Evolutionary conservation across 768 basidiomycete species (phyloP).

Genomic region (Panaeolus cyanescens): DNA sequence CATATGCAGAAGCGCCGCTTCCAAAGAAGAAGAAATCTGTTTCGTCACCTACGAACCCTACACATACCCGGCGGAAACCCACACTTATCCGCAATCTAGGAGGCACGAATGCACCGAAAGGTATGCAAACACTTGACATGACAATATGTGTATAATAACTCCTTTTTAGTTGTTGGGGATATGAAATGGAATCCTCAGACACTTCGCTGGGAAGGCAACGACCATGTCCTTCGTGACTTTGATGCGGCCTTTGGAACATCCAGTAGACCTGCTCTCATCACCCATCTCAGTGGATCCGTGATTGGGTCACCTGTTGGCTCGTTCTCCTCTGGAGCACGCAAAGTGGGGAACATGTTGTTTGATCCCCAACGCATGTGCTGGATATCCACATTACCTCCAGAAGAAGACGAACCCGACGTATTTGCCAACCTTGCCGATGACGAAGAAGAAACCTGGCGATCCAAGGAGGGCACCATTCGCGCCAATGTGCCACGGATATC

Average conservation of each 20-base stretch:
- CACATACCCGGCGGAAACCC: constrained; percentile 68
- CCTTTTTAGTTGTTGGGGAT: constrained; percentile 79
- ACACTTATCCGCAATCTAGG: constrained; percentile 88
- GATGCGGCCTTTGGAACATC: constrained; percentile 82
- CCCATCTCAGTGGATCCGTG: constrained; percentile 88
- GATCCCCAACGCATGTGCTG: constrained; percentile 95
- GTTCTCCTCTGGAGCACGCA: constrained; percentile 75
- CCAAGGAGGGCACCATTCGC: constrained; percentile 80
- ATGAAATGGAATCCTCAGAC: constrained; percentile 97
- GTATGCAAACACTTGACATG: constrained; percentile 40
- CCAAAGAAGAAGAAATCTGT: constrained; percentile 57
- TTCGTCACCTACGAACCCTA: constrained; percentile 40
- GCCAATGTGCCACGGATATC: constrained; percentile 47
- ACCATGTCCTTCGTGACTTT: constrained; percentile 87
- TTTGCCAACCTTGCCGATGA: constrained; percentile 93
- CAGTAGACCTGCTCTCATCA: constrained; percentile 92
- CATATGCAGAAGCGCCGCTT: constrained; percentile 24
- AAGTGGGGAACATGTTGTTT: constrained; percentile 98
- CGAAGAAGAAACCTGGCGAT: constrained; percentile 81
- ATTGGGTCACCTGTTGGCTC: constrained; percentile 78
- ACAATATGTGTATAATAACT: constrained; percentile 12
- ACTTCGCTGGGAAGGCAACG: constrained; percentile 97
- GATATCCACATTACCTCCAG: constrained; percentile 83
- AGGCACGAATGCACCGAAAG: constrained; percentile 67
- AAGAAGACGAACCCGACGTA: constrained; percentile 95